Percentiles rank a stretch among this genome's conserved stretches.
These are phyloP conservation scores for Penicillium sp. DNA, from an alignment of 2,329 filamentous ascomycete species.

Conservation along the genomic window DNA sequence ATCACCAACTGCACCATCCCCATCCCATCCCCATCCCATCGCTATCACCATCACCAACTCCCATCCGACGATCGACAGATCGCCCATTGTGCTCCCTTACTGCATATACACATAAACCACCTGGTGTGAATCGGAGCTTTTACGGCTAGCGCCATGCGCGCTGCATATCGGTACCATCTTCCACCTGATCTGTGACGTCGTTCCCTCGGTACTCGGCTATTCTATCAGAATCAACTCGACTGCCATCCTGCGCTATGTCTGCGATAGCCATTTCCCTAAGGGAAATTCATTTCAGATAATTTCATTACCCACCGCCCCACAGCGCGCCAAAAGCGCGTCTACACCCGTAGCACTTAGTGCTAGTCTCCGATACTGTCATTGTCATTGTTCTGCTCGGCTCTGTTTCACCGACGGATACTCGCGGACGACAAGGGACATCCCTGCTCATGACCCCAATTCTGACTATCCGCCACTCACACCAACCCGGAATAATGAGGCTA, in stretches of 20 bases:
- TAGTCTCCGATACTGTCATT: not conserved
- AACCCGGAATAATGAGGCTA: not conserved
- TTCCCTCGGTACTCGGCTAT: not conserved
- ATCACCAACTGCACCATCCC: no score
- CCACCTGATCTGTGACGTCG: slow-evolving; percentile 6
- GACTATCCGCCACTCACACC: not conserved
- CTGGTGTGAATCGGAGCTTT: slow-evolving; percentile 7
- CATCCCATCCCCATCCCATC: no score
- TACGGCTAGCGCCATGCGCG: slow-evolving; percentile 10
- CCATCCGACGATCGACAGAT: slow-evolving; percentile 13
- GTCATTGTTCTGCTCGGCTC: slow-evolving; percentile 7
- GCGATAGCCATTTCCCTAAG: no score
- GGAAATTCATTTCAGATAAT: not conserved
- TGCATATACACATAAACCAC: not conserved
- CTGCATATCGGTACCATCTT: slow-evolving; percentile 14
- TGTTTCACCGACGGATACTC: not conserved
- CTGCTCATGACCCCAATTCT: not conserved
- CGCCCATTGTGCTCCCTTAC: not conserved
- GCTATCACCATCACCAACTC: no score
- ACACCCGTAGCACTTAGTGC: not conserved
- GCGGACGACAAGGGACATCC: slow-evolving; percentile 10
- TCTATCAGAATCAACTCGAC: no score
- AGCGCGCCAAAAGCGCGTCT: slow-evolving; percentile 17
- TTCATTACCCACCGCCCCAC: slow-evolving; percentile 12
- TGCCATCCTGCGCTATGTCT: no score